Evolutionary conservation across 345 rosid species (phyloP).

Genomic region (Lepidium aucheri): DNA sequence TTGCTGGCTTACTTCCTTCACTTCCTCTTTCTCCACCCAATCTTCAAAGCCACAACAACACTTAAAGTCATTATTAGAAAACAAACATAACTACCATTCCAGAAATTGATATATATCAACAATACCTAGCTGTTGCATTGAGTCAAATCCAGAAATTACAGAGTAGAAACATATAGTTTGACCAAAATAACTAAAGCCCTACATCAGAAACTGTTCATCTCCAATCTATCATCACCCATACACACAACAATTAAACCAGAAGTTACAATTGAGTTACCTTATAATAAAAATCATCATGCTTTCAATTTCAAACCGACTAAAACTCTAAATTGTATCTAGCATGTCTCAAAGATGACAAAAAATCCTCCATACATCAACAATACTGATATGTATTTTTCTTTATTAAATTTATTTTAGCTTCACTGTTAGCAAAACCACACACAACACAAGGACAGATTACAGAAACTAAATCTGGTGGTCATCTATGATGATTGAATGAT

Average conservation of each 20-base stretch:
- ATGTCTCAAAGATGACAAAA: background rate
- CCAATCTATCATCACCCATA: background rate
- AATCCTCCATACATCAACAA: background rate
- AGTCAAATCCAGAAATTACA: background rate
- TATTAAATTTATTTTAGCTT: no score
- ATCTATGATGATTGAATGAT: background rate
- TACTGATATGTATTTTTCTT: background rate
- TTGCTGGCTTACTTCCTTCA: slow-evolving; percentile 60
- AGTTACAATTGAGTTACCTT: background rate
- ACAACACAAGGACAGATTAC: no score
- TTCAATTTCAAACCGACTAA: background rate
- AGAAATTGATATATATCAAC: background rate
- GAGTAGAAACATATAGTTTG: background rate
- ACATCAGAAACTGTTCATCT: background rate
- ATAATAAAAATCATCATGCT: background rate
- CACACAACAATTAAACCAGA: background rate
- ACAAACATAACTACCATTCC: background rate
- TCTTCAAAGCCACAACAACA: slow-evolving; percentile 29
- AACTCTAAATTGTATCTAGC: background rate
- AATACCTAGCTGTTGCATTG: background rate
- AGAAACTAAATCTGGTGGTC: background rate
- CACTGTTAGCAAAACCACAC: no score
- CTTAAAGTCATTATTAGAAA: background rate
- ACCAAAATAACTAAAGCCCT: background rate
- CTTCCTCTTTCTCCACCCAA: slow-evolving; percentile 74